Evolutionary conservation across 164 flowering plant genomes (phyloP).

Genomic region (Litsea cubeba): DNA sequence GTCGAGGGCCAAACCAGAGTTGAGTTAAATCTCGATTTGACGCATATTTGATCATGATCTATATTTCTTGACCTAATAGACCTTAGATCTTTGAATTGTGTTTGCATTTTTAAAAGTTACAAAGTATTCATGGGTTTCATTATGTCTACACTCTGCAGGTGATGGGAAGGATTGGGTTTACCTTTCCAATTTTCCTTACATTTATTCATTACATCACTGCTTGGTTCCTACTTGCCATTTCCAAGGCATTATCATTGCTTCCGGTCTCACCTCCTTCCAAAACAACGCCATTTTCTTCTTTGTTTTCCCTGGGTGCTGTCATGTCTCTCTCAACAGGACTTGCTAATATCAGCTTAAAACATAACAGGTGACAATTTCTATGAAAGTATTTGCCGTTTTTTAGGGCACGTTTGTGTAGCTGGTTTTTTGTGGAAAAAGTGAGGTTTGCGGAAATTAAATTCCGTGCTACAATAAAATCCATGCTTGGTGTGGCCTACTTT

Average conservation of each 20-base stretch:
- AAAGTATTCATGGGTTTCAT: not conserved
- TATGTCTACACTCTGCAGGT: conserved; percentile 38
- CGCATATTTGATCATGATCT: not conserved
- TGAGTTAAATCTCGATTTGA: not conserved
- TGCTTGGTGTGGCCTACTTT: too few species aligned
- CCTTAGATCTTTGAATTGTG: not conserved
- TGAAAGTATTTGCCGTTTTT: not conserved
- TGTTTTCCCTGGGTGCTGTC: conserved; percentile 60
- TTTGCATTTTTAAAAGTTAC: not conserved
- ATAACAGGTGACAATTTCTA: conserved; percentile 50
- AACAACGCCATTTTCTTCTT: conserved; percentile 65
- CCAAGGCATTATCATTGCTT: conserved; percentile 56
- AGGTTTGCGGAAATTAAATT: too few species aligned
- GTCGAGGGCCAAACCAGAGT: not conserved
- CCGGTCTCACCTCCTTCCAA: conserved; percentile 75
- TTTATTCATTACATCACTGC: conserved; percentile 62
- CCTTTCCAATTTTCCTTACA: conserved; percentile 76
- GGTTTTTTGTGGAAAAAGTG: too few species aligned
- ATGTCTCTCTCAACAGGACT: conserved; percentile 84
- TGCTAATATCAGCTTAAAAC: conserved; percentile 68
- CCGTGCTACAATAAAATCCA: too few species aligned
- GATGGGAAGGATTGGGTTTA: conserved; percentile 77
- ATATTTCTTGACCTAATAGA: not conserved
- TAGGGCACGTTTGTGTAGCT: too few species aligned
- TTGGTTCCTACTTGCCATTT: conserved; percentile 65